Evolutionary conservation across 345 rosid genomes (phyloP).

Genomic region (Linum lewisii): DNA sequence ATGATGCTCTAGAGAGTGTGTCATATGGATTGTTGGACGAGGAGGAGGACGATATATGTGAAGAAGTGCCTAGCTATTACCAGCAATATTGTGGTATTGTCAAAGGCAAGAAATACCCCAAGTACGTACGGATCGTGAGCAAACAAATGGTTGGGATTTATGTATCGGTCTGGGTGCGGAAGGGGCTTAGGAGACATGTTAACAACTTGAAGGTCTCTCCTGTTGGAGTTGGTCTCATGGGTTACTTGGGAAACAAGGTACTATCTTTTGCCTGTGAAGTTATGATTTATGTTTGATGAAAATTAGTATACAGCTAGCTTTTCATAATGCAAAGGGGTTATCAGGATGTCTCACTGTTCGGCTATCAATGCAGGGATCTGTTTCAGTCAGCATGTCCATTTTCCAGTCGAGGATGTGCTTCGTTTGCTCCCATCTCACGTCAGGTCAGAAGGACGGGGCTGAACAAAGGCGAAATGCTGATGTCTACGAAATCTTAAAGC

Average conservation of each 20-base stretch:
- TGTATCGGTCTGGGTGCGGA: constrained; percentile 84
- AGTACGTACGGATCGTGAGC: constrained; percentile 79
- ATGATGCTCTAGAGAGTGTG: constrained; percentile 22
- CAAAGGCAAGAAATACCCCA: constrained; percentile 27
- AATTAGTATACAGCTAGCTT: no score
- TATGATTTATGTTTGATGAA: constrained; percentile 2
- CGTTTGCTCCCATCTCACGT: constrained; percentile 94
- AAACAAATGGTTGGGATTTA: constrained; percentile 99
- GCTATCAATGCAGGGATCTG: constrained; percentile 75
- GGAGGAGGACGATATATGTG: constrained; percentile 40
- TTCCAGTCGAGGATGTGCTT: constrained; percentile 92
- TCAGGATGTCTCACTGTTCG: neutral
- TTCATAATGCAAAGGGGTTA: no score
- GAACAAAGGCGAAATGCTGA: constrained; percentile 85
- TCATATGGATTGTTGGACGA: constrained; percentile 30
- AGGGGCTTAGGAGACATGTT: constrained; percentile 72
- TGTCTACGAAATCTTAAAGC: constrained; percentile 68
- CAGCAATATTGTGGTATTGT: constrained; percentile 14
- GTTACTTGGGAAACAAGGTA: constrained; percentile 99
- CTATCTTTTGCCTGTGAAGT: neutral
- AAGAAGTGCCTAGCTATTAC: constrained; percentile 23
- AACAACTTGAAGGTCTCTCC: constrained; percentile 89
- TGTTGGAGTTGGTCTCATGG: constrained; percentile 98
- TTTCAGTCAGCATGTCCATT: constrained; percentile 88
- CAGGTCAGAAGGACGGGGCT: constrained; percentile 93